These are phyloP conservation scores for Azolla pinnata DNA, from an alignment of 75 land plant species.

Conservation along the genomic window DNA sequence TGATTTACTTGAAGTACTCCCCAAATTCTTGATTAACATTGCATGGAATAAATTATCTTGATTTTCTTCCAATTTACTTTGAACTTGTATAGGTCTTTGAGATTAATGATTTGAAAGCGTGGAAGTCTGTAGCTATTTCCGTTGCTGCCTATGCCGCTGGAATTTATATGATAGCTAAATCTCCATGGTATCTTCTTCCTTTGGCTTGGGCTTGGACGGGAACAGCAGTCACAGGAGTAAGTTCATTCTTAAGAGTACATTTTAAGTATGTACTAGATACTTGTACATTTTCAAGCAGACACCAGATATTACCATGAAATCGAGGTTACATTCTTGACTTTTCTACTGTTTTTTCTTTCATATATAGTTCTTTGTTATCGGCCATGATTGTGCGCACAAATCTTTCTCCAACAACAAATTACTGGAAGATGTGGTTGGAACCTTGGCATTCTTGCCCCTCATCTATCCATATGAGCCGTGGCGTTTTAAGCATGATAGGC, in stretches of 20 bases:
- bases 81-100: conserved; percentile 56
- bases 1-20: no score
- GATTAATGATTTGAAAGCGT: conserved; percentile 77
- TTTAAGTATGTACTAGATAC: no score
- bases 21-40: no score
- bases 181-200: conserved; percentile 95
- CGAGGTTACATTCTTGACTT: no score
- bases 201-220: conserved; percentile 96
- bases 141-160: conserved; percentile 67
- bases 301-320: no score
- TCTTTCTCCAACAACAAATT: conserved; percentile 84
- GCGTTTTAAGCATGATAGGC: conserved; percentile 91
- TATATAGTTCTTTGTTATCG: conserved; percentile 89
- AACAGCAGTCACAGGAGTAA: conserved; percentile 86
- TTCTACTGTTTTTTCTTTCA: no score
- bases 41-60: no score
- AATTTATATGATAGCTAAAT: conserved; percentile 61
- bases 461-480: conserved; percentile 96
- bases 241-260: no score
- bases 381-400: conserved; percentile 98
- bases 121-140: conserved; percentile 68
- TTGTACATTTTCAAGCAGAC: no score
- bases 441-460: conserved; percentile 75
- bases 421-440: conserved; percentile 83
- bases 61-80: conserved; percentile 8